These are phyloP conservation scores for Amanita rimosa DNA, from an alignment of 768 basidiomycete genomes.

Conservation along the genomic window DNA sequence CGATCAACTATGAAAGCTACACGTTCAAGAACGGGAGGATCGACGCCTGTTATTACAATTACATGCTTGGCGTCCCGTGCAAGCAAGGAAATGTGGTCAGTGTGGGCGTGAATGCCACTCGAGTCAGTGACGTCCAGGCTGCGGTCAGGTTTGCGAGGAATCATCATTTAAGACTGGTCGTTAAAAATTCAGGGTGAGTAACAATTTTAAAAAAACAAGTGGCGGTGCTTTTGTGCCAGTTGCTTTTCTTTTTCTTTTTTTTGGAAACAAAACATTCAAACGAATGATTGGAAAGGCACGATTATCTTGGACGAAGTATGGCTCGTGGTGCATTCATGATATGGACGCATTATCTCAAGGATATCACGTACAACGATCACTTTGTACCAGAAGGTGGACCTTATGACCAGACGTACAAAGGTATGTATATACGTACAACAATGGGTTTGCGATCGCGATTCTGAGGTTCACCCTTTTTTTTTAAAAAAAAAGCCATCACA, in stretches of 20 bases:
- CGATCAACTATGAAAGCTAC: constrained; percentile 15
- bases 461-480: not conserved
- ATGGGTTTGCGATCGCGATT: too few species aligned
- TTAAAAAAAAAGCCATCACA: constrained; percentile 19
- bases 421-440: too few species aligned
- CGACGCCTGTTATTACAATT: constrained; percentile 40
- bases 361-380: constrained; percentile 18
- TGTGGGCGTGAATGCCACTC: constrained; percentile 28
- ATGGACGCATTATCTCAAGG: constrained; percentile 27
- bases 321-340: constrained; percentile 27
- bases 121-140: constrained; percentile 26
- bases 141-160: constrained; percentile 2
- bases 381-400: constrained; percentile 23
- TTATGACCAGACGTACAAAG: not conserved
- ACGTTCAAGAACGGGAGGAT: constrained; percentile 23
- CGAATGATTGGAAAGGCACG: constrained; percentile 22
- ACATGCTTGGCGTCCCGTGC: constrained; percentile 26
- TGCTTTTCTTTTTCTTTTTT: not conserved
- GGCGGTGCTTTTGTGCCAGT: too few species aligned
- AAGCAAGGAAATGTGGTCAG: constrained; percentile 31
- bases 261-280: too few species aligned
- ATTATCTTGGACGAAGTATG: constrained; percentile 32
- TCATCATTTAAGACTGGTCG: constrained; percentile 24
- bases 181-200: constrained; percentile 26
- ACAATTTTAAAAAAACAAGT: too few species aligned